A percentile compares a stretch with the other conserved stretches of the same genome.
Evolutionary conservation across 2,329 filamentous ascomycete genomes (phyloP).

Genomic region (Stagonosporopsis vannaccii): DNA sequence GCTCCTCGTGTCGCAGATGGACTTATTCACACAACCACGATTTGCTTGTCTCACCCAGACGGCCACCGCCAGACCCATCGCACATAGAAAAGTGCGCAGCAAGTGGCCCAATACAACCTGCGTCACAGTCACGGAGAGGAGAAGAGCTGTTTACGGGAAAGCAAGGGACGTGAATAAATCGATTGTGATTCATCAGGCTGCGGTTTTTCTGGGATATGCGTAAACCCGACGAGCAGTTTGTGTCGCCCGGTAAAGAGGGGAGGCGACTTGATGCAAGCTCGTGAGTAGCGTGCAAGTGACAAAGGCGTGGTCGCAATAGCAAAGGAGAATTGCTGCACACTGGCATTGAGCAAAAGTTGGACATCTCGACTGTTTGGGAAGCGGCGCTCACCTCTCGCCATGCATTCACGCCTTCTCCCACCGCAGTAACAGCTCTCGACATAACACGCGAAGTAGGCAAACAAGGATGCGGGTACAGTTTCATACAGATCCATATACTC

Average conservation of each 20-base stretch:
- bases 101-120: not conserved
- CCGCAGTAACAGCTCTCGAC: not conserved
- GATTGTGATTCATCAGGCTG: not conserved
- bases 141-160: not conserved
- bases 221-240: not conserved
- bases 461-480: conserved; percentile 1
- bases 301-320: no score
- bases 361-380: not conserved
- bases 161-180: not conserved
- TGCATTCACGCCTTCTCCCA: not conserved
- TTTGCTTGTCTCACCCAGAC: no score
- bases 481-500: conserved; percentile 35
- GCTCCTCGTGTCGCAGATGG: no score
- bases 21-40: no score
- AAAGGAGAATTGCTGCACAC: no score
- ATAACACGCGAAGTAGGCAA: not conserved
- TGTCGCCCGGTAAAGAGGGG: not conserved
- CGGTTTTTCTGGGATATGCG: not conserved
- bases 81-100: no score
- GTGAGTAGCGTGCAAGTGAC: not conserved
- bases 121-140: not conserved
- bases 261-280: not conserved
- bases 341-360: not conserved
- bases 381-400: not conserved
- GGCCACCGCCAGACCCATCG: no score